Conservation (phyloP, 176 grass and related monocot genomes). For the Triticum urartu region DNA sequence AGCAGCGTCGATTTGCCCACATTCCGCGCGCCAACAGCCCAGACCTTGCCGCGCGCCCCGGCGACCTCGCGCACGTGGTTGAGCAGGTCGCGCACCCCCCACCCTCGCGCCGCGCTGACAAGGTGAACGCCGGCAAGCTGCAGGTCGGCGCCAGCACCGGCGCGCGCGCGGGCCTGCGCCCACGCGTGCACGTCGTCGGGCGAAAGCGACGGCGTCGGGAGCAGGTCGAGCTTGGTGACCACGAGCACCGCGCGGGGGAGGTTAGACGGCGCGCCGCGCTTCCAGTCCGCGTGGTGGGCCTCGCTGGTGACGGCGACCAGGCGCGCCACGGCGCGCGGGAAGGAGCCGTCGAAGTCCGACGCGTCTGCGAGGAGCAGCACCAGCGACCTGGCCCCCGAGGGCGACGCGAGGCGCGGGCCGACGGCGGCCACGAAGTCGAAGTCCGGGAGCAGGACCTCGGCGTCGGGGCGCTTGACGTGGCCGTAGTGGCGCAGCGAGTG, state of each 20-base stretch:
- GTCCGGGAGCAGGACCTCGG: slow-evolving; percentile 67
- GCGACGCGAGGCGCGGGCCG: slow-evolving; percentile 65
- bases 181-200: slow-evolving; percentile 64
- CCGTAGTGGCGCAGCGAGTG: slow-evolving; percentile 82
- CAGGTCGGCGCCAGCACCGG: slow-evolving; percentile 42
- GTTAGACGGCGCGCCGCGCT: slow-evolving; percentile 49
- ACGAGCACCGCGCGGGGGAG: slow-evolving; percentile 61
- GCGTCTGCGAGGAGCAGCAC: slow-evolving; percentile 80
- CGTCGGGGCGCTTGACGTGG: slow-evolving; percentile 57
- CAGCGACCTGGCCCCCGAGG: slow-evolving; percentile 65
- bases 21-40: slow-evolving; percentile 83
- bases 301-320: slow-evolving; percentile 47
- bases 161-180: slow-evolving; percentile 52
- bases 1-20: slow-evolving; percentile 84
- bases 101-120: slow-evolving; percentile 58
- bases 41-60: slow-evolving; percentile 71
- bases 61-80: slow-evolving; percentile 63
- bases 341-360: slow-evolving; percentile 79
- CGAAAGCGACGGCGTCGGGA: slow-evolving; percentile 52
- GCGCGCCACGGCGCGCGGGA: slow-evolving; percentile 67
- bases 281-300: slow-evolving; percentile 48
- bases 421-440: slow-evolving; percentile 75
- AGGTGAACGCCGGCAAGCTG: slow-evolving; percentile 61
- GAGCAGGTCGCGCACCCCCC: slow-evolving; percentile 74
- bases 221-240: slow-evolving; percentile 76